These are phyloP conservation scores for Arabidopsis lyrata DNA, from an alignment of 441 rosid species.

Conservation along the genomic window DNA sequence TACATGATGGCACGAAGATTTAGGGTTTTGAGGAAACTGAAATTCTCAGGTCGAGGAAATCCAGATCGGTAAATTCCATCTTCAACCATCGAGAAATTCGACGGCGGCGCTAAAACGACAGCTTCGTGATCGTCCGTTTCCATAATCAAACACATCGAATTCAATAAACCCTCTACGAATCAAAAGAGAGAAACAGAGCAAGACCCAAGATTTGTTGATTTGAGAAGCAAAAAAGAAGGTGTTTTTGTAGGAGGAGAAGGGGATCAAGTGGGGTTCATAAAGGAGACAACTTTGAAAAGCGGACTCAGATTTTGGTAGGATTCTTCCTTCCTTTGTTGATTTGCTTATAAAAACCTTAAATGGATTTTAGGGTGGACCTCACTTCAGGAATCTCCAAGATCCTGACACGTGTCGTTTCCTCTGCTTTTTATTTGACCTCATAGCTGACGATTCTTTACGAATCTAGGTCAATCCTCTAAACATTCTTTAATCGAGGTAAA, in stretches of 20 bases:
- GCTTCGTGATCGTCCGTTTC: constrained; percentile 41
- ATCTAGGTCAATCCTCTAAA: constrained; percentile 13
- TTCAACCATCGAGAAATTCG: constrained; percentile 86
- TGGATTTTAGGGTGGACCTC: constrained; percentile 24
- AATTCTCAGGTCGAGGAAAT: constrained; percentile 67
- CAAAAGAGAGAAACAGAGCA: constrained; percentile 25
- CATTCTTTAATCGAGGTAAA: background rate
- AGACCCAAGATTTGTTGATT: constrained; percentile 10
- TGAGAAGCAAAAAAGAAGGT: background rate
- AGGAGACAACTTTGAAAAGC: constrained; percentile 41
- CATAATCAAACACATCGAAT: constrained; percentile 48
- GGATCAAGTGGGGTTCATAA: constrained; percentile 42
- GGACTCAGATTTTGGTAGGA: constrained; percentile 36
- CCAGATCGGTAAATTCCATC: constrained; percentile 81
- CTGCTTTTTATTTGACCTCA: constrained; percentile 17
- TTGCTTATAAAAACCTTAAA: constrained; percentile 8
- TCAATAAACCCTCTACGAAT: background rate
- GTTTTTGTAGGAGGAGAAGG: constrained; percentile 15
- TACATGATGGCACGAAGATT: constrained; percentile 86
- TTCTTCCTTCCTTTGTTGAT: constrained; percentile 10
- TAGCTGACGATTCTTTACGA: constrained; percentile 17
- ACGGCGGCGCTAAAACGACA: constrained; percentile 54
- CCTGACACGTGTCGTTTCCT: constrained; percentile 36
- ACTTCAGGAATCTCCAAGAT: constrained; percentile 23
- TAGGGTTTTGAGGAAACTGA: constrained; percentile 67